A percentile compares a stretch with the other conserved stretches of the same genome.
Evolutionary conservation across 257 asterid genomes (phyloP).

Genomic region (Solanum corneliomulleri): DNA sequence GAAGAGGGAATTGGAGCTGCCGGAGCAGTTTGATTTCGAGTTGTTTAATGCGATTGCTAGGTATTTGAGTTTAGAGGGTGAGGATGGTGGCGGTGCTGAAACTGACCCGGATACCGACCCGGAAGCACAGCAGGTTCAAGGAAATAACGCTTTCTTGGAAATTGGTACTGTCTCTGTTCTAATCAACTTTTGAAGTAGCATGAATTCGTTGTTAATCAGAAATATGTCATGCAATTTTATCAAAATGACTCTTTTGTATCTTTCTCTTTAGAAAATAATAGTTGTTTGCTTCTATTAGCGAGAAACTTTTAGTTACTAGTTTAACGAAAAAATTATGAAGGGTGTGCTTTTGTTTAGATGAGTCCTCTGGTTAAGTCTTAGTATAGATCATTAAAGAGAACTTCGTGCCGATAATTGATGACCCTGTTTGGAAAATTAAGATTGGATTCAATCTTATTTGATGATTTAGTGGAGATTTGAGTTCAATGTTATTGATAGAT

Average conservation of each 20-base stretch:
- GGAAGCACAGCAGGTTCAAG: conserved; percentile 30
- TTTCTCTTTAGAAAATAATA: background rate
- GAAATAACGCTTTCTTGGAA: conserved; percentile 14
- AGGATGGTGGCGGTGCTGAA: conserved; percentile 24
- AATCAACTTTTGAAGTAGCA: background rate
- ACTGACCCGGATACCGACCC: conserved; percentile 60
- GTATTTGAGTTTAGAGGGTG: conserved; percentile 23
- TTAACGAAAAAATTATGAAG: background rate
- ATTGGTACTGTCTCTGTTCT: conserved; percentile 22
- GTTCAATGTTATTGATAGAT: background rate
- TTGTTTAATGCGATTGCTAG: conserved; percentile 39
- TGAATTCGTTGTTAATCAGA: background rate
- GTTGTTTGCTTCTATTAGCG: background rate
- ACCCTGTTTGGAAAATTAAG: background rate
- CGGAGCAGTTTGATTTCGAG: conserved; percentile 25
- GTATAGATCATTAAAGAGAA: background rate
- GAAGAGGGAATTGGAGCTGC: conserved; percentile 16
- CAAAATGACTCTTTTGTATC: background rate
- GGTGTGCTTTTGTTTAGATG: background rate
- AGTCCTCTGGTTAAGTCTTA: background rate
- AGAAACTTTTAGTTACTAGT: background rate
- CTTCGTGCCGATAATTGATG: background rate
- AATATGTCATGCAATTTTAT: background rate
- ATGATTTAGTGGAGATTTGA: background rate
- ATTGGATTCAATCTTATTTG: background rate